Base-by-base conservation (phyloP, 2,329 filamentous ascomycete species). In the Curvularia spicifera region DNA sequence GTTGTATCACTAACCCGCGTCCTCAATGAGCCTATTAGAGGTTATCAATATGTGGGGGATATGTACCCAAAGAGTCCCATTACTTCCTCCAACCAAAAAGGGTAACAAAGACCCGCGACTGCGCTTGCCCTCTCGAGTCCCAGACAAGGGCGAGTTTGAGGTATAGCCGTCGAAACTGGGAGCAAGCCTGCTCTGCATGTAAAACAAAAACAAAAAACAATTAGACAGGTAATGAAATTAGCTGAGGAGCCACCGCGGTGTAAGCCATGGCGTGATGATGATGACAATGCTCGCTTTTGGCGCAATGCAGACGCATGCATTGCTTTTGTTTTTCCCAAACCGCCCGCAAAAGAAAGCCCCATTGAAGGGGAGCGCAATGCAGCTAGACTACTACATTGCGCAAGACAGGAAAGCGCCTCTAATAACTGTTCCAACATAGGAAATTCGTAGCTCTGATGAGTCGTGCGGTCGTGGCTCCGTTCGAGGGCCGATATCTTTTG, bases 401-500 rank as follows among this genome's bases (percentile, higher is more conserved):
- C 52, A 49, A 43, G 49, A 48, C 53, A 62, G 50, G 37, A 59
- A 60, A 57, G 49, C 43, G 59, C 53, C 62, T 72, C 69, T 71
- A 70, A 51, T 57, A 62, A 48, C 65, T 61, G 52, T 66, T 59
- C 33, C 40, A 46, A 75, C 72, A 76, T 67, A 76, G 60, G 69
- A 71, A 70, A 75, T 70, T 76, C 74, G 72, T 76, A 53, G 71
- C 46, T 56, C 45, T 54, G 53, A 57, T 74, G 67, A 73, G 57
- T 47, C 37, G 39, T 60, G 48, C 59, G 67, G 58, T 68, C 70
- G 69, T 72, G 68, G 68, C 71, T 70, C 65, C 57, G 71, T 67
- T 68, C 52, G 69, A 59, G 60, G 59, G 64, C 65, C 63, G 49
- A 46, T 53, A 66, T 55, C 62, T 59, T 45, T 44, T 37, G 53